Base-by-base conservation (phyloP, 1,284 basidiomycete genomes). In the Bjerkandera adusta region DNA sequence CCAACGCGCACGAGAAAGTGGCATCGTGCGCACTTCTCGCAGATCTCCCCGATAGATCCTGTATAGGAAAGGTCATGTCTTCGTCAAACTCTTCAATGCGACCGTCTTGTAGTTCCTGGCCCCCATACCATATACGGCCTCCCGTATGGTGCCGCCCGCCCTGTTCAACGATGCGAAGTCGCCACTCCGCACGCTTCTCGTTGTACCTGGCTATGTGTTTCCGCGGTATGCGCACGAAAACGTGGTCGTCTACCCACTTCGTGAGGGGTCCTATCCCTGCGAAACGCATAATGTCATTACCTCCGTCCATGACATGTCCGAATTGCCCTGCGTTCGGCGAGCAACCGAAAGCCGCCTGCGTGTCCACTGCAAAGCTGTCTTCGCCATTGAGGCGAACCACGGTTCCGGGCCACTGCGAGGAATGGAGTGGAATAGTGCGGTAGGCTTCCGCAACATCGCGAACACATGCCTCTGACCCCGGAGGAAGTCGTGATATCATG, bases 371-470 rank as follows among this genome's bases (percentile, higher is more conserved):
- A 27, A 63, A 69, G 0, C 13, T 5, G 25, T 59, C 54, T 4
- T 44, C 24, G 30, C 61, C 54, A 1, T 48, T 35, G 1, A 60
- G 13, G 0, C 56, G 43, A 0, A 73, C 57, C 0, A 71, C 65
- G 0, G 53, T 33, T 0, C 56, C 63, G 1, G 67, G 57, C 67
- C 68, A 60, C 26, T 76, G 68, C 0, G 55, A 61, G 0, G 56
- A 58, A 10, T 62, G 55, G 0, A 69, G 46, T 0, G 71, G 72
- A 0, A 73, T 55, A 0, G 56, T 65, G 0, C 63, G 45, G 44
- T 69, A 64, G 0, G 64, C 63, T 30, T 61, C 53, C 1, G 52
- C 47, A n/a, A 61, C 57, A 43, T 73, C 69, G 0, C 64, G 50
- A 0, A 65, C 59, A 0, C 69, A 67, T 0, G 52, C 64, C 52